Evolutionary conservation across 192 early-diverging fungal species (phyloP), one percentile per base, ranked within the genome.

Genomic region (Coemansia sp.): DNA sequence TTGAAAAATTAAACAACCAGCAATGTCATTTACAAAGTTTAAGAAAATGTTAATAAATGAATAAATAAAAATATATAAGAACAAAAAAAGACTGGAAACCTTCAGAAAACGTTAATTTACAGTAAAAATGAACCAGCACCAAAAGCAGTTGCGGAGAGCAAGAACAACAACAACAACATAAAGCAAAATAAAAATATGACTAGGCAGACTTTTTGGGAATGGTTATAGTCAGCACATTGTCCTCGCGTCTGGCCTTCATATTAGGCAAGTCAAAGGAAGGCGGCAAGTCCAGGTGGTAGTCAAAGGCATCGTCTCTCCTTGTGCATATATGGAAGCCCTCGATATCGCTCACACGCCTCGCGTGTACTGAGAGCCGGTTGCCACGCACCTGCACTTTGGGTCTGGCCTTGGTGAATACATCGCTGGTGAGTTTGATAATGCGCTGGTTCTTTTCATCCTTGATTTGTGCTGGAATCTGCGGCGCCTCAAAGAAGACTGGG

Each of bases 331-430:
- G 13, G 19, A 12, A 5, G 5, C 53, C 26, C 18, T 47, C 52
- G 50, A 18, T 21, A 39, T 63, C 40, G 11, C 68, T 19, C 12
- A 16, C 38, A 42, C 59, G 13, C 53, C 38, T 8, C 32, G 78
- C 78, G 44, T 45, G 50, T 12, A 81, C 73, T 6, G 53, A 39
- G 19, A 81, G 58, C 15, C 42, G 23, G 5, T 63, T 62, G 37
- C 65, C 63, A 56, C 68, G 70, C 7, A 75, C 73, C 21, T 72
- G 69, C 23, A 80, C 72, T 26, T 61, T 64, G 0, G 72, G 68
- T 39, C 56, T 56, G 9, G 56, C 69, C 42, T 49, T 67, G 56
- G 48, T 50, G 23, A 80, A 75, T 52, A 67, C 53, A 1, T 63
- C 66, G 59, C 63, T 80, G 1, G 57, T 53, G 47, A 79, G 39